Evolutionary conservation across 2,329 filamentous ascomycete species (phyloP).

Genomic region (Aspergillus chevalieri): DNA sequence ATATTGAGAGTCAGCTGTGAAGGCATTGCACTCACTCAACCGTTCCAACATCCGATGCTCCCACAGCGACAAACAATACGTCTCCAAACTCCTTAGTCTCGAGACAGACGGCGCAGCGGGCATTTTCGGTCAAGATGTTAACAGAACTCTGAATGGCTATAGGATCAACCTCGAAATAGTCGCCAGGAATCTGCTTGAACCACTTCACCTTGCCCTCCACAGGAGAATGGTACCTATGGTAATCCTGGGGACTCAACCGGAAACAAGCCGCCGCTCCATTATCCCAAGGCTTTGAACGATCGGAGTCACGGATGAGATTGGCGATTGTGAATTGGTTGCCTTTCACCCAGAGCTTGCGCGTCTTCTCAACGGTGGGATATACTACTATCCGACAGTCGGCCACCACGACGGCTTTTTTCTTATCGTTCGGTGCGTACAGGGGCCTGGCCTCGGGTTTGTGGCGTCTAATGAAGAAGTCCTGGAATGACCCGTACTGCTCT

Average conservation of each 20-base stretch:
- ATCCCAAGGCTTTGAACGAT: slow-evolving; percentile 27
- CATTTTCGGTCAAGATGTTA: slow-evolving; percentile 35
- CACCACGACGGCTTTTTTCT: slow-evolving; percentile 24
- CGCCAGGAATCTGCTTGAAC: slow-evolving; percentile 36
- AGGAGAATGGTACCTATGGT: slow-evolving; percentile 43
- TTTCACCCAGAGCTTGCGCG: slow-evolving; percentile 39
- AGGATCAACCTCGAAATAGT: slow-evolving; percentile 42
- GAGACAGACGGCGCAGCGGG: slow-evolving; percentile 33
- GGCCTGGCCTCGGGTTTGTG: slow-evolving; percentile 27
- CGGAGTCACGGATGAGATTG: slow-evolving; percentile 32
- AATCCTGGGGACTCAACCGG: slow-evolving; percentile 41
- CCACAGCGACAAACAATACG: slow-evolving; percentile 40
- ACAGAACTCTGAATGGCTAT: slow-evolving; percentile 26
- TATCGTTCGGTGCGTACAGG: slow-evolving; percentile 27
- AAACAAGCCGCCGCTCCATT: slow-evolving; percentile 37
- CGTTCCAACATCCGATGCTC: slow-evolving; percentile 36
- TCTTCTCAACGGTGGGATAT: slow-evolving; percentile 29
- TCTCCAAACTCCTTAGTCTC: slow-evolving; percentile 35
- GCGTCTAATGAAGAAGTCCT: slow-evolving; percentile 35
- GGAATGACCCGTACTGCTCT: slow-evolving; percentile 29
- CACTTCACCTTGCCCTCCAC: slow-evolving; percentile 34
- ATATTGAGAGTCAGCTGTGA: background rate
- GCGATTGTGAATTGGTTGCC: slow-evolving; percentile 39
- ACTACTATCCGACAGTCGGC: slow-evolving; percentile 35
- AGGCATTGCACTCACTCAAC: slow-evolving; percentile 28